These are phyloP conservation scores for Russula brevipes DNA, from an alignment of 768 basidiomycete genomes.

Conservation along the genomic window DNA sequence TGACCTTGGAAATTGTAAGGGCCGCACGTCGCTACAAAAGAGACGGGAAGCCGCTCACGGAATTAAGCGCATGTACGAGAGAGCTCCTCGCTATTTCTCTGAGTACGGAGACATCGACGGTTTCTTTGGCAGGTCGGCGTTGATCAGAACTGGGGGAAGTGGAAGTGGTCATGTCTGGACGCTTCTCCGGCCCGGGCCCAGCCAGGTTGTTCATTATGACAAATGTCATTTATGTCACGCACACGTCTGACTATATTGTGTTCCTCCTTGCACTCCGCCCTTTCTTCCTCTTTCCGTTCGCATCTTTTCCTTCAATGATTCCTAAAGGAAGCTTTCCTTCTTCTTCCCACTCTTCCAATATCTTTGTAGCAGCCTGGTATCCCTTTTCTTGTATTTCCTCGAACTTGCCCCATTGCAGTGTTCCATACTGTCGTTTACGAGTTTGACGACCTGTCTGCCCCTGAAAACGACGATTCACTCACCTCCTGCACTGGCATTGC, in stretches of 20 bases:
- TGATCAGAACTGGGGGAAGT: constrained; percentile 30
- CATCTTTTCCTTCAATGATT: constrained; percentile 55
- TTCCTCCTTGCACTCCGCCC: constrained; percentile 76
- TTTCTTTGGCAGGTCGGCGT: constrained; percentile 36
- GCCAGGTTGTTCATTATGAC: background rate
- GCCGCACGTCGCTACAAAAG: background rate
- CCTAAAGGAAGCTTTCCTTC: constrained; percentile 81
- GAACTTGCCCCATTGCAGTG: constrained; percentile 84
- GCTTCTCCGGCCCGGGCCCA: constrained; percentile 8
- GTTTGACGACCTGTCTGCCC: background rate
- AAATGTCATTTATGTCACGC: background rate
- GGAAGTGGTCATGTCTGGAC: constrained; percentile 24
- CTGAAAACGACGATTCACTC: constrained; percentile 23
- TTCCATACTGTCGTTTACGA: constrained; percentile 61
- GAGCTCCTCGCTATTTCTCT: constrained; percentile 76
- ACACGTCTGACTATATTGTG: constrained; percentile 41
- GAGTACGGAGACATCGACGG: constrained; percentile 57
- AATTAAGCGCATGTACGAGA: constrained; percentile 82
- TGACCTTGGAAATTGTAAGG: constrained; percentile 48
- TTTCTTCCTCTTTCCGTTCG: constrained; percentile 46
- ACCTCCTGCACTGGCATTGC: constrained; percentile 94
- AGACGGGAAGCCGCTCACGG: constrained; percentile 38
- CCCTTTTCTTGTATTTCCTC: constrained; percentile 85
- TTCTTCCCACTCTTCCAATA: constrained; percentile 72
- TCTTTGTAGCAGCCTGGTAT: constrained; percentile 62